Evolutionary conservation across 108 stramenopile genomes (phyloP).

Genomic region (Epipyxis sp.): DNA sequence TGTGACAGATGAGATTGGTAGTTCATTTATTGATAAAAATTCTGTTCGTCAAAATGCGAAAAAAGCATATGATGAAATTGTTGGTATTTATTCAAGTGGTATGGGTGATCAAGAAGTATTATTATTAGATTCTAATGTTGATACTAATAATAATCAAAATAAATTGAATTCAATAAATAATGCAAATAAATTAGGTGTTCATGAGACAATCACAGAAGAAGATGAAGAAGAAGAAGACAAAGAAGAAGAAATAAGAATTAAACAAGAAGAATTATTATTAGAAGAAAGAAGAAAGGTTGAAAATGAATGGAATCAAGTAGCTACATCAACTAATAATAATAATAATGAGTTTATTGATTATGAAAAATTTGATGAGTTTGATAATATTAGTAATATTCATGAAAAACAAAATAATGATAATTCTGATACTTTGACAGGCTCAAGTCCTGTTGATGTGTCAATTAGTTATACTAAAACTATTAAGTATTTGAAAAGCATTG

Average conservation of each 20-base stretch:
- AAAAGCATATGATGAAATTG: not conserved
- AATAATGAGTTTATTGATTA: too few relatives aligned
- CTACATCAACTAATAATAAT: not conserved
- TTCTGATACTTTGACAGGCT: not conserved
- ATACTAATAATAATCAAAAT: not conserved
- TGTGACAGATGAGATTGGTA: too few relatives aligned
- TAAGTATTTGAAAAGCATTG: not conserved
- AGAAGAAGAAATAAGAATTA: not conserved
- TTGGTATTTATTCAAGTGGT: not conserved
- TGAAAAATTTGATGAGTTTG: too few relatives aligned
- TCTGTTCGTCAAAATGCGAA: not conserved
- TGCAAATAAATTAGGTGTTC: not conserved
- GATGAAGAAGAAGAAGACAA: slow-evolving; percentile 11
- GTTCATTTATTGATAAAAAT: too few relatives aligned
- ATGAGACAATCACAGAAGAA: not conserved
- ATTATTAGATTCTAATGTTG: not conserved
- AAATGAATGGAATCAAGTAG: not conserved
- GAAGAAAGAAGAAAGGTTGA: not conserved
- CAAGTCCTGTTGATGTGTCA: not conserved
- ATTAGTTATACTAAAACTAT: not conserved
- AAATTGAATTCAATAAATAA: not conserved
- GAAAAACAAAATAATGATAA: not conserved
- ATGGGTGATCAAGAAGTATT: slow-evolving; percentile 9
- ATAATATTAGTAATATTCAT: not conserved
- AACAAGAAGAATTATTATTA: not conserved